A percentile compares a stretch with the other conserved stretches of the same genome.
Conservation (phyloP, 2,329 filamentous ascomycete species). For the Aspergillus hiratsukae region DNA sequence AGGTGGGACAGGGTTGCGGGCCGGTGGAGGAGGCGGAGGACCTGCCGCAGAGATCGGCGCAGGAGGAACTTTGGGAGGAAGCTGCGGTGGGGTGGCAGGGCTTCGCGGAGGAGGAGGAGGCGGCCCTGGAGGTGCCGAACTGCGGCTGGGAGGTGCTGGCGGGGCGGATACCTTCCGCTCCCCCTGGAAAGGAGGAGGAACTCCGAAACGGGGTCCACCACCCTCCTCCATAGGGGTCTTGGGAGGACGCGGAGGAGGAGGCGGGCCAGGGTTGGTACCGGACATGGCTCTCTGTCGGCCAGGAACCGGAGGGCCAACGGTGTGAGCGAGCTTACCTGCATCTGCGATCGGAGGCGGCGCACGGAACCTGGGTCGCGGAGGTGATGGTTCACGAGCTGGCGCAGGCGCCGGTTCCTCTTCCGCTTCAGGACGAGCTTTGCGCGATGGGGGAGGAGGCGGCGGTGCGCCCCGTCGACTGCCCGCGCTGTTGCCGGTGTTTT, state of each 20-base stretch:
- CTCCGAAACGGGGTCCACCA: slow-evolving; percentile 60
- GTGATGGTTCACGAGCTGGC: slow-evolving; percentile 67
- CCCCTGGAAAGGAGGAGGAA: slow-evolving; percentile 74
- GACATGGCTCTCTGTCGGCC: slow-evolving; percentile 49
- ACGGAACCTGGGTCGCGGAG: slow-evolving; percentile 67
- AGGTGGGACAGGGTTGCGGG: slow-evolving; percentile 31
- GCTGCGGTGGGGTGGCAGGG: slow-evolving; percentile 47
- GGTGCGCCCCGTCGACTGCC: slow-evolving; percentile 54
- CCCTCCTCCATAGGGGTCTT: slow-evolving; percentile 66
- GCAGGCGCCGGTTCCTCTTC: slow-evolving; percentile 55
- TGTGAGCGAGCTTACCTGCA: slow-evolving; percentile 76
- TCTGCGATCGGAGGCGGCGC: slow-evolving; percentile 86
- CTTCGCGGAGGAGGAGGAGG: slow-evolving; percentile 60
- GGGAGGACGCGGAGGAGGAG: slow-evolving; percentile 64
- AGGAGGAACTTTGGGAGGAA: slow-evolving; percentile 42
- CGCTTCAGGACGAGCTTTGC: slow-evolving; percentile 41
- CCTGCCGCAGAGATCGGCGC: slow-evolving; percentile 29
- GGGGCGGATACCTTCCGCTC: slow-evolving; percentile 59
- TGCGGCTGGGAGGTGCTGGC: slow-evolving; percentile 70
- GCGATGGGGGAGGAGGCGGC: slow-evolving; percentile 54
- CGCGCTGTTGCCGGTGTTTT: slow-evolving; percentile 54
- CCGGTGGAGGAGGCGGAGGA: slow-evolving; percentile 56
- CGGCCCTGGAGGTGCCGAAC: slow-evolving; percentile 54
- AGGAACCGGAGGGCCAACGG: slow-evolving; percentile 44
- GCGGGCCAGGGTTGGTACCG: slow-evolving; percentile 53